phyloP scores from a whole-genome alignment of 1,139 yeast species.

The Candida sojae region DNA sequence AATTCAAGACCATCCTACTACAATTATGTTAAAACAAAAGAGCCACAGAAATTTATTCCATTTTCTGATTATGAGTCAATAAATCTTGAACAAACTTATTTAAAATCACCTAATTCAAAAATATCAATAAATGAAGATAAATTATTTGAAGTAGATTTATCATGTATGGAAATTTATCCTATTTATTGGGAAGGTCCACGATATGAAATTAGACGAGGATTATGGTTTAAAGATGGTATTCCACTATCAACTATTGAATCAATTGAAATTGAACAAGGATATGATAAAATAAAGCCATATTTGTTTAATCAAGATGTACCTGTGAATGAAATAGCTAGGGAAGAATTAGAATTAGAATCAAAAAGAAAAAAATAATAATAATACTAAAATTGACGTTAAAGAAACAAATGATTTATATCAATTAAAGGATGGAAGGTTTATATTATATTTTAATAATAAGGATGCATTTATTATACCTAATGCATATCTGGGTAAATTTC shows the following conservation, averaged over 20 bases:
- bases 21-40: slow-evolving; percentile 44
- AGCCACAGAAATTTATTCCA: slow-evolving; percentile 64
- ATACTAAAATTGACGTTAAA: slow-evolving; percentile 13
- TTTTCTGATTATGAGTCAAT: slow-evolving; percentile 66
- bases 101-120: slow-evolving; percentile 17
- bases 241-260: slow-evolving; percentile 61
- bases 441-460: slow-evolving; percentile 33
- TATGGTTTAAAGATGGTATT: slow-evolving; percentile 71
- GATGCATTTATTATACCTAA: slow-evolving; percentile 43
- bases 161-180: slow-evolving; percentile 57
- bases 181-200: slow-evolving; percentile 89
- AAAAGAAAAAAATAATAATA: slow-evolving; percentile 5
- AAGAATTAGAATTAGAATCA: slow-evolving; percentile 4
- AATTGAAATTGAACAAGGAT: slow-evolving; percentile 60
- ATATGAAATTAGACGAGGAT: slow-evolving; percentile 80
- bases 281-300: slow-evolving; percentile 35
- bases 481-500: slow-evolving; percentile 32
- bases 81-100: slow-evolving; percentile 48
- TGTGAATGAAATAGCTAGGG: slow-evolving; percentile 5
- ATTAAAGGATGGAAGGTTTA: slow-evolving; percentile 30
- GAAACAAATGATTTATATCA: slow-evolving; percentile 32
- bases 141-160: slow-evolving; percentile 69
- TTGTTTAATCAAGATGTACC: slow-evolving; percentile 17
- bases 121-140: slow-evolving; percentile 80
- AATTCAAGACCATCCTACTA: slow-evolving; percentile 62